Evolutionary conservation across 1,284 basidiomycete species (phyloP).

Genomic region (Inonotus obliquus): DNA sequence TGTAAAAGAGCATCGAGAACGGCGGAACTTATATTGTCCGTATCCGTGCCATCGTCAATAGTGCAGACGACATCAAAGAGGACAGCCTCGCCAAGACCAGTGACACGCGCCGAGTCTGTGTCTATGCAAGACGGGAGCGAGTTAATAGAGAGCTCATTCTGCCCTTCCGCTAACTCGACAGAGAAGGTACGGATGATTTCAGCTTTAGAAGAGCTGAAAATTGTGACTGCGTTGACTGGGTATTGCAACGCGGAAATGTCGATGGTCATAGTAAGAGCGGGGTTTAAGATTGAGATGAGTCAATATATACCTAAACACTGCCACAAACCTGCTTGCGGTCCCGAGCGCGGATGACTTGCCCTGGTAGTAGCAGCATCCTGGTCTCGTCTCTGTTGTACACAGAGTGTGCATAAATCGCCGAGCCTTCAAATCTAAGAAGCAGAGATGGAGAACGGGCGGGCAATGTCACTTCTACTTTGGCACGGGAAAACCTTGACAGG

Average conservation of each 20-base stretch:
- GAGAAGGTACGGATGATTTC: conserved; percentile 32
- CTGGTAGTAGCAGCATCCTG: too few species aligned
- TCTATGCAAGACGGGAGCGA: conserved; percentile 44
- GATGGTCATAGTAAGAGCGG: not conserved
- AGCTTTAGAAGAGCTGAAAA: conserved; percentile 34
- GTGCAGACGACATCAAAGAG: conserved; percentile 47
- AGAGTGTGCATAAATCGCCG: too few species aligned
- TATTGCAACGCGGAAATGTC: conserved; percentile 26
- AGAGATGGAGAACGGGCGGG: too few species aligned
- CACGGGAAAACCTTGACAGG: too few species aligned
- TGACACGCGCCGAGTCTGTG: conserved; percentile 43
- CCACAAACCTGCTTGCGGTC: not conserved
- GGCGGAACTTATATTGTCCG: conserved; percentile 17
- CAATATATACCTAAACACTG: too few species aligned
- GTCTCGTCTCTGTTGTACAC: too few species aligned
- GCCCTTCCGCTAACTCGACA: conserved; percentile 35
- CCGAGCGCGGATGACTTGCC: too few species aligned
- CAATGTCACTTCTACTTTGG: too few species aligned
- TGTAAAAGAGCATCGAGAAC: conserved; percentile 28
- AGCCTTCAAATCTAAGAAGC: too few species aligned
- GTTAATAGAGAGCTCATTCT: conserved; percentile 43
- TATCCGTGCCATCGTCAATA: conserved; percentile 23
- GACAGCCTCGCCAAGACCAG: conserved; percentile 40
- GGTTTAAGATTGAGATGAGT: not conserved
- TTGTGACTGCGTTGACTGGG: conserved; percentile 32